Base-by-base conservation (phyloP, 768 basidiomycete genomes). In the Xerocomellus amylosporus region DNA sequence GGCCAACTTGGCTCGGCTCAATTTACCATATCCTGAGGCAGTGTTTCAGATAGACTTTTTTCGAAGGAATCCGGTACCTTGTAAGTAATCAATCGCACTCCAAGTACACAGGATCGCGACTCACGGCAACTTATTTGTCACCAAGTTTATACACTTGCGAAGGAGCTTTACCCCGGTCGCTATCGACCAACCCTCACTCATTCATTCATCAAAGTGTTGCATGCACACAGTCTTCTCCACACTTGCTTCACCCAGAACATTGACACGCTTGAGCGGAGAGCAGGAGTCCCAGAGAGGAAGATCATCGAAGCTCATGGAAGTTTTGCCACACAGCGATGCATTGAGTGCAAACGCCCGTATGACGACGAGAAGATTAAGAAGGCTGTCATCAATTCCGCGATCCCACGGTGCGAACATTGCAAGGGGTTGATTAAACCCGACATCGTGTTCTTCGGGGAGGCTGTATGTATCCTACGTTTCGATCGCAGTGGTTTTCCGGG, bases 261-360 rank as follows among this genome's bases (percentile, higher is more conserved):
- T 51, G 95, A 98, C 67, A 95, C 93, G 0, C 82, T 98, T 14
- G 96, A 98, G 66, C 80, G 90, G 2, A 79, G 84, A 6, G 91
- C 93, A 0, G 91, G 91, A 6, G 79, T 97, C 0, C 84, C 89
- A 0, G 77, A 71, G 1, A 71, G 80, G 31, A 84, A 84, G 67
- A 85, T 98, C 56, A 79, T 98, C 45, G 96, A 98, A 73, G 97
- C 97, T 0, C 97, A 99, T 64, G 97, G 96, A 3, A 94, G 90
- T 60, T 99, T 98, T 61, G 96, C 96, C 0, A 73, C 77, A 2
- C 90, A 96, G 51, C 77, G 83, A 48, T 99, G 97, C 60, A 83
- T 98, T 15, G 75, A 83, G 8, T 99, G 97, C 68, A 58, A 75
- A 42, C 64, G 67, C 2, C 64, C 75, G 0, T 92, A 79, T 57